Percentiles rank a stretch among this genome's conserved stretches.
phyloP scores from a whole-genome alignment of 2,329 filamentous ascomycete genomes.

The Thermoascus crustaceus region DNA sequence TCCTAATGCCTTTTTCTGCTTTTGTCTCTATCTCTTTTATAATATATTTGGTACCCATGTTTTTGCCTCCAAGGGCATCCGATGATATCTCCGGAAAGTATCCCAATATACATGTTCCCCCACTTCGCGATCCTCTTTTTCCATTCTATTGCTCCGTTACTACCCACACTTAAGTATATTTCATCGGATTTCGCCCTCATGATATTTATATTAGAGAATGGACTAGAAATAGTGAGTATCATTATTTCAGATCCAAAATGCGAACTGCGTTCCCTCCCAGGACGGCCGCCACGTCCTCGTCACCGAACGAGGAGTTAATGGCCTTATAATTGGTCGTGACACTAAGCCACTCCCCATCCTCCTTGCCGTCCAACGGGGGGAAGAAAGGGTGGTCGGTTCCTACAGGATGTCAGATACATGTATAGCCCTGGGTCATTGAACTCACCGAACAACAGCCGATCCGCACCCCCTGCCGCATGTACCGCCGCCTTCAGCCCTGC shows the following conservation, averaged over 20 bases:
- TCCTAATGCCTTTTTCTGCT: background rate
- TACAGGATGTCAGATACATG: too few relatives aligned
- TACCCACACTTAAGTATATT: too few relatives aligned
- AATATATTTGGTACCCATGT: too few relatives aligned
- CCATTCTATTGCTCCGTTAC: too few relatives aligned
- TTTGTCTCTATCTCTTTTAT: background rate
- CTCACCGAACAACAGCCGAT: conserved; percentile 36
- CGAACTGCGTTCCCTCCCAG: conserved; percentile 39
- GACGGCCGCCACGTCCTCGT: conserved; percentile 25
- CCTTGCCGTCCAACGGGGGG: conserved; percentile 28
- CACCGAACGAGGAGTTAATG: conserved; percentile 30
- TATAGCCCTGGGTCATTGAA: too few relatives aligned
- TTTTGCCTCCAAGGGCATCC: too few relatives aligned
- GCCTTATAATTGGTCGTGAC: conserved; percentile 41
- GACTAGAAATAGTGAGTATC: background rate
- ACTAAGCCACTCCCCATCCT: conserved; percentile 35
- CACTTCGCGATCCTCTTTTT: too few relatives aligned
- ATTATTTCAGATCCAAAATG: conserved; percentile 29
- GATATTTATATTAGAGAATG: too few relatives aligned
- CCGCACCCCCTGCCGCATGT: conserved; percentile 50
- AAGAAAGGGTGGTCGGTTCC: conserved; percentile 41
- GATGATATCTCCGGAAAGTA: too few relatives aligned
- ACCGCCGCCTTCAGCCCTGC: conserved; percentile 64
- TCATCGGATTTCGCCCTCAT: too few relatives aligned
- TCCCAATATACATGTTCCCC: too few relatives aligned